Percentiles rank a stretch among this genome's conserved stretches.
These are phyloP conservation scores for Pyrenula massariospora DNA, from an alignment of 495 filamentous ascomycete species.

Conservation along the genomic window DNA sequence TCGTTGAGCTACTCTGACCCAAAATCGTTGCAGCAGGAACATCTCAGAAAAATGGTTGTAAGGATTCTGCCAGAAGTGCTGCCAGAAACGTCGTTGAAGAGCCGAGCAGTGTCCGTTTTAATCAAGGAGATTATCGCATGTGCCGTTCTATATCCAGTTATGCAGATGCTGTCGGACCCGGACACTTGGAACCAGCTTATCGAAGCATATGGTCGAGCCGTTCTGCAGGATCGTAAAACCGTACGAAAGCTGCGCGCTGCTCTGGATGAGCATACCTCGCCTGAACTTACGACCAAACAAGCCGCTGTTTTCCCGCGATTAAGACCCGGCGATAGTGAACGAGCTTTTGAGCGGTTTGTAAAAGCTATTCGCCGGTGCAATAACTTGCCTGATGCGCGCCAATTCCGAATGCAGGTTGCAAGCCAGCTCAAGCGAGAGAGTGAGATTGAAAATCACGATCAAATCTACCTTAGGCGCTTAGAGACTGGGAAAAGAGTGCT, in stretches of 20 bases:
- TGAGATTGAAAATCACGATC: constrained; percentile 66
- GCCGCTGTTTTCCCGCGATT: constrained; percentile 57
- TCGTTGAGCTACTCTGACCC: constrained; percentile 70
- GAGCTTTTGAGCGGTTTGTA: constrained; percentile 90
- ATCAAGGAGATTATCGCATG: constrained; percentile 77
- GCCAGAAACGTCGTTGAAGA: constrained; percentile 59
- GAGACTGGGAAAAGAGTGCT: constrained; percentile 84
- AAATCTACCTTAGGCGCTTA: constrained; percentile 72
- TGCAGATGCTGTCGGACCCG: constrained; percentile 69
- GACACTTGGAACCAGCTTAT: constrained; percentile 96
- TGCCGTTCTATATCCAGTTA: constrained; percentile 57
- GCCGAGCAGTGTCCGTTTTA: constrained; percentile 65
- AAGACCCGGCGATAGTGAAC: constrained; percentile 61
- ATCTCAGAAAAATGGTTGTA: constrained; percentile 60
- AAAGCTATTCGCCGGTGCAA: constrained; percentile 77
- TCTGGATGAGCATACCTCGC: constrained; percentile 88
- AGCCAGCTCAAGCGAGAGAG: constrained; percentile 83
- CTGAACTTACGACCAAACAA: constrained; percentile 54
- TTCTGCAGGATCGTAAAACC: constrained; percentile 90
- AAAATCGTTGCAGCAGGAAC: constrained; percentile 72
- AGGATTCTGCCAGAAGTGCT: constrained; percentile 66
- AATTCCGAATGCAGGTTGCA: constrained; percentile 84
- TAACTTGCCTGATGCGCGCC: constrained; percentile 86
- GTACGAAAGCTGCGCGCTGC: constrained; percentile 89
- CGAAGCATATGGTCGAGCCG: constrained; percentile 75